These are phyloP conservation scores for Mycena rosella DNA, from an alignment of 768 basidiomycete genomes.

Conservation along the genomic window DNA sequence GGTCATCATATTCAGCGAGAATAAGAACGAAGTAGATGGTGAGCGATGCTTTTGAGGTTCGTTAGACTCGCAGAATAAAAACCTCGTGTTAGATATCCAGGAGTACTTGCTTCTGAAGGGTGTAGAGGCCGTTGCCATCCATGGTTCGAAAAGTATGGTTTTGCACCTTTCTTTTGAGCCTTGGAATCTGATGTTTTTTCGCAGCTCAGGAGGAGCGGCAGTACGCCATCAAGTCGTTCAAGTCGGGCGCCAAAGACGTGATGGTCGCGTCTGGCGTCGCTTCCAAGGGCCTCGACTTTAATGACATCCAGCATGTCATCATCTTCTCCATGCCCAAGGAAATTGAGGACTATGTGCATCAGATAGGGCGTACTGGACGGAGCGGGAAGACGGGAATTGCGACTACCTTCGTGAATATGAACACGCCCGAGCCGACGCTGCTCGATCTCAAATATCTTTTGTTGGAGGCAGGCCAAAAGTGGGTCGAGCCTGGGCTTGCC, in stretches of 20 bases:
- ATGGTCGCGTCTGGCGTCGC: slow-evolving; percentile 99
- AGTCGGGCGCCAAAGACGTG: slow-evolving; percentile 96
- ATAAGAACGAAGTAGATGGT: slow-evolving; percentile 99
- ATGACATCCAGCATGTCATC: slow-evolving; percentile 98
- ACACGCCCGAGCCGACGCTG: slow-evolving; percentile 94
- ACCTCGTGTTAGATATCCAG: slow-evolving; percentile 83
- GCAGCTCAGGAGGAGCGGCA: slow-evolving; percentile 98
- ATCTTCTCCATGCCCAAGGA: slow-evolving; percentile 99
- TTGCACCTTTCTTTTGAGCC: neutral
- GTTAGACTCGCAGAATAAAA: slow-evolving; percentile 12
- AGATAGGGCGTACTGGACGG: slow-evolving; percentile 97
- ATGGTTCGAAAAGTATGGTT: slow-evolving; percentile 92
- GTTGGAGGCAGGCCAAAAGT: slow-evolving; percentile 99
- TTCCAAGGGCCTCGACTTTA: slow-evolving; percentile 98
- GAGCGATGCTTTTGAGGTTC: slow-evolving; percentile 35
- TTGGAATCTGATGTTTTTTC: slow-evolving; percentile 8
- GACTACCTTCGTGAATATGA: slow-evolving; percentile 99
- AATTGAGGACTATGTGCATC: slow-evolving; percentile 99
- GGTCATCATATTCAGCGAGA: slow-evolving; percentile 97
- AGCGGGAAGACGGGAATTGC: slow-evolving; percentile 99
- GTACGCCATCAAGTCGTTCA: slow-evolving; percentile 98
- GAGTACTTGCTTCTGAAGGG: slow-evolving; percentile 97
- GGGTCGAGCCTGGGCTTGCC: slow-evolving; percentile 42
- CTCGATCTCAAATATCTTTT: slow-evolving; percentile 97
- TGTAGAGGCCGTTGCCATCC: slow-evolving; percentile 98